Conservation (phyloP, 2,329 filamentous ascomycete species). For the Elsinoe perseae region DNA sequence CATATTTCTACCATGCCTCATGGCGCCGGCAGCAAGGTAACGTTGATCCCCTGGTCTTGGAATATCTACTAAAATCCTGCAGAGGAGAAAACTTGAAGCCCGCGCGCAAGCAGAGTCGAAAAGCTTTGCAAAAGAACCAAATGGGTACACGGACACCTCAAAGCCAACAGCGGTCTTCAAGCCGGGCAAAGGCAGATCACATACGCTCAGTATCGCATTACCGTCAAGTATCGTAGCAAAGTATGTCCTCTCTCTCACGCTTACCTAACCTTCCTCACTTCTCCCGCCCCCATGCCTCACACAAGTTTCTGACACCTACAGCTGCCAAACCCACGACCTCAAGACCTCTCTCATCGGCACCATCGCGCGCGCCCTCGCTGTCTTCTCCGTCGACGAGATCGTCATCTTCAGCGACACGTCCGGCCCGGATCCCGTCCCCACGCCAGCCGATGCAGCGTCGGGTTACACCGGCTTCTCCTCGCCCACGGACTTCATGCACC, state of each 20-base stretch:
- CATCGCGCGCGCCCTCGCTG: slow-evolving; percentile 70
- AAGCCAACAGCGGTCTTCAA: slow-evolving; percentile 64
- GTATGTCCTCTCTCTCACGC: slow-evolving; percentile 38
- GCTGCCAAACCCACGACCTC: slow-evolving; percentile 64
- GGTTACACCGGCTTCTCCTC: slow-evolving; percentile 62
- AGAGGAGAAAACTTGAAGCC: slow-evolving; percentile 7
- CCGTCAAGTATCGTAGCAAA: slow-evolving; percentile 71
- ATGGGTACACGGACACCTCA: slow-evolving; percentile 44
- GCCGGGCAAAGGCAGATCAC: slow-evolving; percentile 55
- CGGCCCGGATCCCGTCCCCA: slow-evolving; percentile 21
- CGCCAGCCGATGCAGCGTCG: slow-evolving; percentile 33
- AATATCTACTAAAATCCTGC: neutral
- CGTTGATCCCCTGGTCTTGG: neutral
- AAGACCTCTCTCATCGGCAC: slow-evolving; percentile 65
- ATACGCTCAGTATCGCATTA: slow-evolving; percentile 70
- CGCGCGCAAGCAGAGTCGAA: slow-evolving; percentile 5
- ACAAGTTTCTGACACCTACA: slow-evolving; percentile 28
- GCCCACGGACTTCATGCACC: slow-evolving; percentile 70
- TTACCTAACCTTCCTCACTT: slow-evolving; percentile 13
- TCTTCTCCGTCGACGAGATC: slow-evolving; percentile 79
- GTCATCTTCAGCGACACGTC: slow-evolving; percentile 71
- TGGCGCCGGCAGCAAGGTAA: slow-evolving; percentile 12
- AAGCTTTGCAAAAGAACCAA: no score
- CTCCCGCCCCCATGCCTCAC: neutral
- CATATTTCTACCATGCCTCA: neutral